phyloP scores from a whole-genome alignment of 2,329 filamentous ascomycete genomes.

The Alternaria infectoria region DNA sequence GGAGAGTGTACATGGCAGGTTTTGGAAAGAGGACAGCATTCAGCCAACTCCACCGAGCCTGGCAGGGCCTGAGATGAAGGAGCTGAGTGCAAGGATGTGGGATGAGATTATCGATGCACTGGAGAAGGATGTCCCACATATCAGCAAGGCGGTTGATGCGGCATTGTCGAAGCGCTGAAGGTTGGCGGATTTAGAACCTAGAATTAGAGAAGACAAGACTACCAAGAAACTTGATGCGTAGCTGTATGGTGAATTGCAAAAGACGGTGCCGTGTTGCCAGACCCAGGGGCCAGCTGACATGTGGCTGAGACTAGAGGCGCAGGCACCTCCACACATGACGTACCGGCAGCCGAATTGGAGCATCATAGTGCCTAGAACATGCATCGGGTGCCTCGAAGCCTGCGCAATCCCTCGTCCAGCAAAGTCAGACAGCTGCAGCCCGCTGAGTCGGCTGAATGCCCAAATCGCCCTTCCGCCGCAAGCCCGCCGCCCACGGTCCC shows the following conservation, averaged over 20 bases:
- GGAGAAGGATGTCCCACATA: conserved; percentile 35
- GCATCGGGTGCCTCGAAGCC: conserved; percentile 4
- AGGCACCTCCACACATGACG: conserved; percentile 22
- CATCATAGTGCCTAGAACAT: conserved; percentile 11
- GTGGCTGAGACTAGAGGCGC: conserved; percentile 7
- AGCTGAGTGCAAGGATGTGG: conserved; percentile 38
- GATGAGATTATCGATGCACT: conserved; percentile 43
- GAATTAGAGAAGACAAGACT: neutral
- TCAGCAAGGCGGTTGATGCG: conserved; percentile 14
- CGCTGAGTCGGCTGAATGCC: conserved; percentile 39
- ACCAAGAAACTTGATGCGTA: neutral
- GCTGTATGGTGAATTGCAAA: neutral
- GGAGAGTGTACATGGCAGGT: conserved; percentile 42
- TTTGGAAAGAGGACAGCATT: conserved; percentile 45
- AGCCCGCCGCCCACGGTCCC: conserved; percentile 37
- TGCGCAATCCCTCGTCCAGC: conserved; percentile 11
- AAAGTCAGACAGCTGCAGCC: conserved; percentile 15
- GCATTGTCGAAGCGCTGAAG: conserved; percentile 2
- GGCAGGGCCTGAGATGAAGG: conserved; percentile 40
- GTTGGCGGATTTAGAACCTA: neutral
- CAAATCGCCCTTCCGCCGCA: conserved; percentile 39
- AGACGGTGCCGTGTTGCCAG: neutral
- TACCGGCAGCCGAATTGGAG: conserved; percentile 13
- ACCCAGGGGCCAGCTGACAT: neutral
- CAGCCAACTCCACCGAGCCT: conserved; percentile 38